Conservation (phyloP, 805 yeast species). For the Yarrowia alimentaria region DNA sequence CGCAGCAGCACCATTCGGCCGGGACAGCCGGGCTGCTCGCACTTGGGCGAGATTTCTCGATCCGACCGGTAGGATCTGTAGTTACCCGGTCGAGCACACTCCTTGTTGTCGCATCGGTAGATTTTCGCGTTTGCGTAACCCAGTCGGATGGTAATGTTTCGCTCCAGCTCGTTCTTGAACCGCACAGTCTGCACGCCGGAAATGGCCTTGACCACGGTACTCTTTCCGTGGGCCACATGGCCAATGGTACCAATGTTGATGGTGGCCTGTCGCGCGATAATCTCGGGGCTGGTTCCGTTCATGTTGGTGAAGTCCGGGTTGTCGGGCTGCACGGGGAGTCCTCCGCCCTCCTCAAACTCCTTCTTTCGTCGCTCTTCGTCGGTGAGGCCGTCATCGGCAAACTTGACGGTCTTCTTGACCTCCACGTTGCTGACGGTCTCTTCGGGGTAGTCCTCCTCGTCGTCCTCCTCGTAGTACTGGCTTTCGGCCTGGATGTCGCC, state of each 20-base stretch:
- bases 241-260: slow-evolving; percentile 97
- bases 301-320: slow-evolving; percentile 77
- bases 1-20: slow-evolving; percentile 88
- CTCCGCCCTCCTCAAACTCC: slow-evolving; percentile 98
- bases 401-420: slow-evolving; percentile 73
- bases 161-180: slow-evolving; percentile 97
- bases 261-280: slow-evolving; percentile 94
- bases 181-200: slow-evolving; percentile 99
- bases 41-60: slow-evolving; percentile 90
- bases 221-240: slow-evolving; percentile 94
- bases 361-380: slow-evolving; percentile 74
- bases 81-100: slow-evolving; percentile 91
- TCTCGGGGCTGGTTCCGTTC: slow-evolving; percentile 90
- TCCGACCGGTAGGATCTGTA: slow-evolving; percentile 92
- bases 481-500: slow-evolving; percentile 45
- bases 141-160: slow-evolving; percentile 96
- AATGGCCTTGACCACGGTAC: slow-evolving; percentile 91
- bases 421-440: slow-evolving; percentile 44
- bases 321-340: slow-evolving; percentile 93
- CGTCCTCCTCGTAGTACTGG: slow-evolving; percentile 46
- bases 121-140: slow-evolving; percentile 99
- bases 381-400: slow-evolving; percentile 63
- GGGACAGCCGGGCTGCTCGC: slow-evolving; percentile 82
- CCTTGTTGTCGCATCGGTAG: slow-evolving; percentile 82
- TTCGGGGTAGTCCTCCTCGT: slow-evolving; percentile 49